Evolutionary conservation across 2,329 filamentous ascomycete genomes (phyloP).

Genomic region (Didymella lethalis): DNA sequence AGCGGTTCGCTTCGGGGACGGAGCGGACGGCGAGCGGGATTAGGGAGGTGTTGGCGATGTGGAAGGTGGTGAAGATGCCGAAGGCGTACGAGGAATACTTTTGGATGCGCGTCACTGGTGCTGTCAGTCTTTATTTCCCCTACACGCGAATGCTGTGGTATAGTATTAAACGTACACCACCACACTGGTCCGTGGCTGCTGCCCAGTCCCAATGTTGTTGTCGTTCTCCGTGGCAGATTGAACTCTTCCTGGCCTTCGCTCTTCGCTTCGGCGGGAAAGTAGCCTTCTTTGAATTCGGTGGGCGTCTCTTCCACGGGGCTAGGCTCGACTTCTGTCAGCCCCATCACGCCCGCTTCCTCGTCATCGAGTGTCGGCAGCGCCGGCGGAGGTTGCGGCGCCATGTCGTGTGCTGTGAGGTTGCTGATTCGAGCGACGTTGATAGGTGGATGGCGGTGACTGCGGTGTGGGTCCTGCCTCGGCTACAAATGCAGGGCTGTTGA

Average conservation of each 20-base stretch:
- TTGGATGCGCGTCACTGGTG: slow-evolving; percentile 75
- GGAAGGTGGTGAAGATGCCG: slow-evolving; percentile 54
- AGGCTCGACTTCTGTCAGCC: slow-evolving; percentile 81
- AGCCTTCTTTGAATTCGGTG: slow-evolving; percentile 59
- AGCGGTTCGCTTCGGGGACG: slow-evolving; percentile 78
- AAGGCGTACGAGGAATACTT: slow-evolving; percentile 81
- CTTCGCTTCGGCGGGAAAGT: slow-evolving; percentile 46
- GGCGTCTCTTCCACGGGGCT: slow-evolving; percentile 73
- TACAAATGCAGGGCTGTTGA: slow-evolving; percentile 4
- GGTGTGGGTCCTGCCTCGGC: slow-evolving; percentile 15
- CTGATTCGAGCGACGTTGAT: slow-evolving; percentile 46
- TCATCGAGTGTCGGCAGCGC: slow-evolving; percentile 20
- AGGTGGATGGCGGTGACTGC: slow-evolving; percentile 26
- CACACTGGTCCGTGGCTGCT: slow-evolving; percentile 76
- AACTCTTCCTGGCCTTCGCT: slow-evolving; percentile 21
- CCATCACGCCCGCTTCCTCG: slow-evolving; percentile 62
- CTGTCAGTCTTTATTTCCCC: slow-evolving; percentile 2
- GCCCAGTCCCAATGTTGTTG: slow-evolving; percentile 54
- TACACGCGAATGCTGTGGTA: too few relatives aligned
- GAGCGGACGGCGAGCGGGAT: slow-evolving; percentile 47
- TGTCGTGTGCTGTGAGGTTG: slow-evolving; percentile 24
- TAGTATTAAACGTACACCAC: slow-evolving; percentile 67
- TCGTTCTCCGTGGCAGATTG: slow-evolving; percentile 11
- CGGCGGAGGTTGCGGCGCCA: slow-evolving; percentile 9
- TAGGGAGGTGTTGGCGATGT: slow-evolving; percentile 58